Evolutionary conservation across 129 eudicot genomes (phyloP).

Genomic region (Dittrichia graveolens): DNA sequence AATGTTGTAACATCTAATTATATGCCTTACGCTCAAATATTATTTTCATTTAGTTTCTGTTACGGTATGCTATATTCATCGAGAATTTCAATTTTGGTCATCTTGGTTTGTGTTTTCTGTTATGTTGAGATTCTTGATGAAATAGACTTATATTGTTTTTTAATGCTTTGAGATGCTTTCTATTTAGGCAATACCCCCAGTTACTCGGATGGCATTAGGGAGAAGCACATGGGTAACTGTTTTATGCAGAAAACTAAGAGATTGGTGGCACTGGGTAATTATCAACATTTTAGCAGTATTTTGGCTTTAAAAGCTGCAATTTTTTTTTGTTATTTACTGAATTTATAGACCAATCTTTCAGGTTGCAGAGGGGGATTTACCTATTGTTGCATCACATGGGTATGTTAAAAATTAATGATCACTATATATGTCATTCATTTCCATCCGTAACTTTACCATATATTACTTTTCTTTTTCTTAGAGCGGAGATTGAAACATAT

Average conservation of each 20-base stretch:
- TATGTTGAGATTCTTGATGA: neutral
- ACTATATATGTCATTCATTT: constrained; percentile 16
- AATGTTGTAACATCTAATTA: neutral
- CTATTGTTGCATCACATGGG: constrained; percentile 94
- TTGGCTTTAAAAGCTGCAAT: neutral
- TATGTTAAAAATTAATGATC: constrained; percentile 39
- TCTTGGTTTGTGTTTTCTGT: neutral
- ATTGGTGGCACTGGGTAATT: constrained; percentile 98
- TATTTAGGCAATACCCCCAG: constrained; percentile 85
- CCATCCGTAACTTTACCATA: constrained; percentile 15
- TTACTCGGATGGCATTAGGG: constrained; percentile 86
- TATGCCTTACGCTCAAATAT: neutral
- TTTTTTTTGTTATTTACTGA: neutral
- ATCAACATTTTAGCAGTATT: neutral
- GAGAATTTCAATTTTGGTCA: neutral
- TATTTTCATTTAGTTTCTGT: neutral
- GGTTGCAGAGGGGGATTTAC: constrained; percentile 99
- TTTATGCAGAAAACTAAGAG: constrained; percentile 88
- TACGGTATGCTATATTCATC: too few relatives aligned
- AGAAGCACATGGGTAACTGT: constrained; percentile 88
- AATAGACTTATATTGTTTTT: neutral
- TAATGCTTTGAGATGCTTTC: constrained; percentile 1
- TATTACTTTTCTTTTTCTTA: constrained; percentile 24
- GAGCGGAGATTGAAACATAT: constrained; percentile 87
- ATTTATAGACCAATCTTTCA: constrained; percentile 31